These are phyloP conservation scores for Alopecurus myosuroides DNA, from an alignment of 176 grass and related monocot species.

Conservation along the genomic window DNA sequence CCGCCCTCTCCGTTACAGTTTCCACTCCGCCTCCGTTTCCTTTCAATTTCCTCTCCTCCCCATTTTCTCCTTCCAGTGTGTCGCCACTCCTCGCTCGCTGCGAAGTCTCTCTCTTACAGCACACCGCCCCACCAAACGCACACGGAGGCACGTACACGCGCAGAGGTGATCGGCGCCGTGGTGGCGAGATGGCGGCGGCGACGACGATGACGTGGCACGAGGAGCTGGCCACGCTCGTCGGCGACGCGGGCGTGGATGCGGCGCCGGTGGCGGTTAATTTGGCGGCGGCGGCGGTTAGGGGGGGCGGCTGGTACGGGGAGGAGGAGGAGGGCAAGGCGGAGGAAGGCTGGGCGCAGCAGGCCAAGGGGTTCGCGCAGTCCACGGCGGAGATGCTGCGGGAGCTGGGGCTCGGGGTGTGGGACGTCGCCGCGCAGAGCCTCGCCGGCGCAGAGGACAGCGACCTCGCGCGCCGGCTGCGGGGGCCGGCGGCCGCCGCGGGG, in stretches of 20 bases:
- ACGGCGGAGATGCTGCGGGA: constrained; percentile 86
- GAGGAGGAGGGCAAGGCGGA: constrained; percentile 45
- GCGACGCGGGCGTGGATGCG: constrained; percentile 29
- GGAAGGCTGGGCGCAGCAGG: constrained; percentile 82
- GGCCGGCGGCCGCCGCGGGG: constrained; percentile 33
- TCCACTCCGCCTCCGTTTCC: too few relatives aligned
- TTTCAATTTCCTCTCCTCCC: constrained; percentile 21
- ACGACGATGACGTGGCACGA: constrained; percentile 90
- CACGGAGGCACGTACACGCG: not conserved
- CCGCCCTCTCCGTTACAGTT: too few relatives aligned
- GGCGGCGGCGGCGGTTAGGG: constrained; percentile 18
- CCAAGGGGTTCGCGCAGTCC: constrained; percentile 62
- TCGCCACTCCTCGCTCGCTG: not conserved
- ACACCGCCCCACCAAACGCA: constrained; percentile 1
- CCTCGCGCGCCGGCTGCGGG: constrained; percentile 58
- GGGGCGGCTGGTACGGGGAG: constrained; percentile 31
- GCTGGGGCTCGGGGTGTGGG: constrained; percentile 76
- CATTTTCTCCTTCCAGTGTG: not conserved
- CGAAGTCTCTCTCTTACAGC: not conserved
- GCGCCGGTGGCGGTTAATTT: not conserved
- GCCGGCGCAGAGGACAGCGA: constrained; percentile 68
- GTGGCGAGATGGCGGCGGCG: constrained; percentile 43
- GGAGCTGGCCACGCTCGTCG: constrained; percentile 54
- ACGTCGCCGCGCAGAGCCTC: constrained; percentile 73
- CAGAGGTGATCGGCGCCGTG: constrained; percentile 32